Percentiles rank a stretch among this genome's conserved stretches.
Evolutionary conservation across 768 basidiomycete species (phyloP).

Genomic region (Hirschioporus abietinus): DNA sequence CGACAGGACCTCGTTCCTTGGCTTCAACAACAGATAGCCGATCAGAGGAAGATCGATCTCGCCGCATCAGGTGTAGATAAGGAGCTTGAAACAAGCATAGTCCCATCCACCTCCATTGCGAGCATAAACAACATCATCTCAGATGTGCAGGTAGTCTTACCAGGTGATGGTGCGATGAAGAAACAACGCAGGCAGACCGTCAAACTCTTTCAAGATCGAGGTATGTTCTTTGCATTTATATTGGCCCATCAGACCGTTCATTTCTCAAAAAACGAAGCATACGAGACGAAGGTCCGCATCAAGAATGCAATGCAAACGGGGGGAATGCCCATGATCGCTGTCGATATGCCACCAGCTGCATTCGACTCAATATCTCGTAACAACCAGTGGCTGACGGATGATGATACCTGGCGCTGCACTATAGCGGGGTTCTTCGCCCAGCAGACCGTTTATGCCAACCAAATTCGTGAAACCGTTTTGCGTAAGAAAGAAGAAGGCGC

Average conservation of each 20-base stretch:
- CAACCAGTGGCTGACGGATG: constrained; percentile 64
- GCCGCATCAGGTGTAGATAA: constrained; percentile 53
- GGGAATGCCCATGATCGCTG: constrained; percentile 57
- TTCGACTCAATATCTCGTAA: constrained; percentile 60
- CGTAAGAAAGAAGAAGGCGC: constrained; percentile 63
- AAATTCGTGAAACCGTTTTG: constrained; percentile 59
- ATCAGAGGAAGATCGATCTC: constrained; percentile 72
- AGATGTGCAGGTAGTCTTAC: constrained; percentile 61
- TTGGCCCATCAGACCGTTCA: neutral
- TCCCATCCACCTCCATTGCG: constrained; percentile 20
- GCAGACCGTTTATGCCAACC: constrained; percentile 56
- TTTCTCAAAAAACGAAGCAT: constrained; percentile 38
- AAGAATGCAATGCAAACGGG: constrained; percentile 54
- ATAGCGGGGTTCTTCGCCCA: constrained; percentile 48
- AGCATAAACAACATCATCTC: constrained; percentile 30
- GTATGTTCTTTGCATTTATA: constrained; percentile 28
- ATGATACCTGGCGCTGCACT: constrained; percentile 68
- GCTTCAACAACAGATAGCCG: constrained; percentile 72
- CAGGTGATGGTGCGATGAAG: constrained; percentile 50
- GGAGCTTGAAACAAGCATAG: constrained; percentile 34
- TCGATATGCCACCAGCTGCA: constrained; percentile 56
- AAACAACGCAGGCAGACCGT: constrained; percentile 71
- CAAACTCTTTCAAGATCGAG: constrained; percentile 63
- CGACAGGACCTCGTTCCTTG: constrained; percentile 68
- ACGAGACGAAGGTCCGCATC: constrained; percentile 53